Percentiles rank a stretch among this genome's conserved stretches.
Evolutionary conservation across 2,329 filamentous ascomycete species (phyloP).

Genomic region (Fusarium sp.): DNA sequence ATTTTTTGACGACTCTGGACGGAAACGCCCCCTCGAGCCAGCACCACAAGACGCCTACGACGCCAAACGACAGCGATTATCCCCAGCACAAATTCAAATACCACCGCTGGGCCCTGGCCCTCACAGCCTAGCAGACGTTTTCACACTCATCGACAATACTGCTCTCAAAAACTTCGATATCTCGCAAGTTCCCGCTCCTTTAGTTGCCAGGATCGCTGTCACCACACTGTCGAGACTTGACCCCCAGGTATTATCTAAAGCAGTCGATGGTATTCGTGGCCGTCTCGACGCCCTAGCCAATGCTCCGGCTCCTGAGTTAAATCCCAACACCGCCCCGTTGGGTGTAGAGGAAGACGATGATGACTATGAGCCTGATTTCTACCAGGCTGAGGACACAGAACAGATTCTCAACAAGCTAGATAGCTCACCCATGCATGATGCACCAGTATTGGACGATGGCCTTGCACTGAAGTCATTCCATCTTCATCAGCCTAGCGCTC

Average conservation of each 20-base stretch:
- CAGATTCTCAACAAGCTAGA: constrained; percentile 83
- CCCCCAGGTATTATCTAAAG: constrained; percentile 72
- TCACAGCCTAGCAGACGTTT: constrained; percentile 83
- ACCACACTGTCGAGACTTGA: constrained; percentile 80
- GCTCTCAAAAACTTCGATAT: constrained; percentile 85
- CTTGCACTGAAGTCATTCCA: constrained; percentile 81
- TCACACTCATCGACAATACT: constrained; percentile 80
- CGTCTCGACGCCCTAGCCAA: constrained; percentile 59
- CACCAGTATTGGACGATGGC: constrained; percentile 46
- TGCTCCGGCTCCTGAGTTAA: constrained; percentile 57
- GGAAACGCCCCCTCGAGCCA: constrained; percentile 78
- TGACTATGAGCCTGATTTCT: constrained; percentile 91
- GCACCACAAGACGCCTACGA: constrained; percentile 80
- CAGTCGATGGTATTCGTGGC: constrained; percentile 71
- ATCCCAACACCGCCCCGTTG: constrained; percentile 68
- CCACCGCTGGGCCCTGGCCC: constrained; percentile 79
- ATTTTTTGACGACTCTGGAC: constrained; percentile 78
- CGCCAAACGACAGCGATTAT: constrained; percentile 83
- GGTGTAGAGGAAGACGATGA: constrained; percentile 82
- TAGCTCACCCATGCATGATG: constrained; percentile 65
- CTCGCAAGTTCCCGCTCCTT: constrained; percentile 76
- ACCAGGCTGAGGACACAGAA: constrained; percentile 78
- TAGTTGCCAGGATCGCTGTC: constrained; percentile 84
- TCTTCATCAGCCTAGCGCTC: constrained; percentile 77
- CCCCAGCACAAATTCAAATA: constrained; percentile 59